These are phyloP conservation scores for Mangifera indica DNA, from an alignment of 345 rosid species.

Conservation along the genomic window DNA sequence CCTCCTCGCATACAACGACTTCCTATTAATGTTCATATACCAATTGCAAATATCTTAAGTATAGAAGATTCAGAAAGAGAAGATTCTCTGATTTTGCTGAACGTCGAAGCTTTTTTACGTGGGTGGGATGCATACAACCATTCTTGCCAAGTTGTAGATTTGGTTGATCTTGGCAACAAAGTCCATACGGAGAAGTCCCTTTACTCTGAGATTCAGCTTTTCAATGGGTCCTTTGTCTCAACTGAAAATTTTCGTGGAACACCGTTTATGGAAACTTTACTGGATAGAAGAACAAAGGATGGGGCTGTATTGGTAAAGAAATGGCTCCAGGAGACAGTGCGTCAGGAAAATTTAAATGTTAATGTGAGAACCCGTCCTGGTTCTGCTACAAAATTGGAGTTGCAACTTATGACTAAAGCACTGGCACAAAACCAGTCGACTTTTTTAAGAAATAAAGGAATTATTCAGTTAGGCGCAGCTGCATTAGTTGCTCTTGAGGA, in stretches of 20 bases:
- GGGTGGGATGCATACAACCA: conserved; percentile 66
- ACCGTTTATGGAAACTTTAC: conserved; percentile 80
- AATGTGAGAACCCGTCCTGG: conserved; percentile 73
- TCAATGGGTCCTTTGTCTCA: conserved; percentile 68
- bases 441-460: conserved; percentile 70
- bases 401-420: conserved; percentile 63
- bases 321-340: conserved; percentile 90
- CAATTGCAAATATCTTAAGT: conserved; percentile 57
- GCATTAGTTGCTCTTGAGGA: conserved; percentile 63
- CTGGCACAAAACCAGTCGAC: conserved; percentile 61
- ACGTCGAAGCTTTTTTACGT: conserved; percentile 59
- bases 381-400: conserved; percentile 59
- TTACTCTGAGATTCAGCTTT: conserved; percentile 37
- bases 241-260: conserved; percentile 76
- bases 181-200: conserved; percentile 30
- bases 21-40: conserved; percentile 77
- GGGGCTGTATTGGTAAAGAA: conserved; percentile 81
- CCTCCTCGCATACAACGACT: conserved; percentile 48
- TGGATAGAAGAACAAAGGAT: conserved; percentile 83
- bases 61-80: conserved; percentile 45
- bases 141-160: conserved; percentile 35
- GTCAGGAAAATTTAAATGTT: conserved; percentile 53
- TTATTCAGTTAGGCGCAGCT: conserved; percentile 84
- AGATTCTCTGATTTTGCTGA: conserved; percentile 45
- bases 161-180: conserved; percentile 33